Conservation (phyloP, 768 basidiomycete genomes). For the Vararia minispora region DNA sequence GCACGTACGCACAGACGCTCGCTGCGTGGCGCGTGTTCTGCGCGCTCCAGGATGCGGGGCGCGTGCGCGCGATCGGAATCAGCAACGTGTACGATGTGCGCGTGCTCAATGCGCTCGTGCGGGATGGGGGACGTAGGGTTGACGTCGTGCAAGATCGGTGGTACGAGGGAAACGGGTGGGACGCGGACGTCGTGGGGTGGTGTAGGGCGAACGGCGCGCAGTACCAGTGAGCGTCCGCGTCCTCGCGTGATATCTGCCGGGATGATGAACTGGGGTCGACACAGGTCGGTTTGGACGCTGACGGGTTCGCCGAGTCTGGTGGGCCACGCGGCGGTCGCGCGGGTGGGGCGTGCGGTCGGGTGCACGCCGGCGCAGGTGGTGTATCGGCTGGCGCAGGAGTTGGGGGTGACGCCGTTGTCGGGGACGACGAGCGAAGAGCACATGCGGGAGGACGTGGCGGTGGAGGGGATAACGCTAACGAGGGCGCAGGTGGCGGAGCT, state of each 20-base stretch:
- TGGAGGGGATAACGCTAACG: too few species aligned
- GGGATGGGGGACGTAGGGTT: slow-evolving; percentile 36
- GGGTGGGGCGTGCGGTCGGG: slow-evolving; percentile 32
- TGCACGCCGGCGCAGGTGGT: slow-evolving; percentile 57
- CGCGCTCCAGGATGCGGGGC: slow-evolving; percentile 51
- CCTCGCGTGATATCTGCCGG: not conserved
- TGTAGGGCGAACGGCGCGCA: slow-evolving; percentile 53
- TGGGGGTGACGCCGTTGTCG: slow-evolving; percentile 60
- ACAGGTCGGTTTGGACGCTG: slow-evolving; percentile 84
- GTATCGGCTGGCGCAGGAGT: slow-evolving; percentile 56
- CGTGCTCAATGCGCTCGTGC: slow-evolving; percentile 40
- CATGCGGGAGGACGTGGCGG: slow-evolving; percentile 54
- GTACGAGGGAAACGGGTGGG: slow-evolving; percentile 76
- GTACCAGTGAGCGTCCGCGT: slow-evolving; percentile 48
- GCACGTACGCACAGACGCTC: slow-evolving; percentile 43
- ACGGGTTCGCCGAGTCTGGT: slow-evolving; percentile 64
- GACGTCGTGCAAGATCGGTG: slow-evolving; percentile 80
- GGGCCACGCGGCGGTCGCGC: slow-evolving; percentile 30
- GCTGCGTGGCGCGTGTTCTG: slow-evolving; percentile 61
- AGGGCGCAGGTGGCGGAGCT: too few species aligned
- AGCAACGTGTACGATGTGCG: slow-evolving; percentile 66
- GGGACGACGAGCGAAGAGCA: slow-evolving; percentile 62
- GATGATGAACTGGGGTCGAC: not conserved
- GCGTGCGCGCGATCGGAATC: slow-evolving; percentile 55
- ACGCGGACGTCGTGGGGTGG: slow-evolving; percentile 48